These are phyloP conservation scores for Geotrichum reessii DNA, from an alignment of 1,139 yeast species.

Conservation along the genomic window DNA sequence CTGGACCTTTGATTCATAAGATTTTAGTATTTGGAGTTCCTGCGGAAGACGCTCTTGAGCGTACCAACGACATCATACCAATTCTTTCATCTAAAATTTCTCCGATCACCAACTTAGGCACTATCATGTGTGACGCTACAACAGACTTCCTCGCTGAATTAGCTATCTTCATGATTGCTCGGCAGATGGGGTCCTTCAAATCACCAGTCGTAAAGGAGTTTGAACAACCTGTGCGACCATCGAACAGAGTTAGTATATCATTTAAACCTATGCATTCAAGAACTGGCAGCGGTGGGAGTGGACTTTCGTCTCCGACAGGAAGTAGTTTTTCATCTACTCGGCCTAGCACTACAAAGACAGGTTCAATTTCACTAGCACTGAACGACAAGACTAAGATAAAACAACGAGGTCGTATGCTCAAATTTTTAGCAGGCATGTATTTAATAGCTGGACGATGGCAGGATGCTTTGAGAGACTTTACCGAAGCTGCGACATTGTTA, in stretches of 20 bases:
- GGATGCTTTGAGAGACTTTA: slow-evolving; percentile 65
- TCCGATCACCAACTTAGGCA: slow-evolving; percentile 48
- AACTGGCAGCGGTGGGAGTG: slow-evolving; percentile 10
- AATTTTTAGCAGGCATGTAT: slow-evolving; percentile 69
- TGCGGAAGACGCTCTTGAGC: slow-evolving; percentile 26
- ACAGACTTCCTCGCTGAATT: slow-evolving; percentile 57
- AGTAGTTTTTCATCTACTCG: slow-evolving; percentile 7
- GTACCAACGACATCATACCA: slow-evolving; percentile 31
- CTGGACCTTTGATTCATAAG: slow-evolving; percentile 60
- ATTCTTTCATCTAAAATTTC: slow-evolving; percentile 31
- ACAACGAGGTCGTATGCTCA: slow-evolving; percentile 66
- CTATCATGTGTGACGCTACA: slow-evolving; percentile 68
- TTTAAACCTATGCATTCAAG: slow-evolving; percentile 11
- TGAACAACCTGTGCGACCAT: slow-evolving; percentile 21
- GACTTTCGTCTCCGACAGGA: slow-evolving; percentile 12
- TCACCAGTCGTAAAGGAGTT: slow-evolving; percentile 34
- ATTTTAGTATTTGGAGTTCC: slow-evolving; percentile 57
- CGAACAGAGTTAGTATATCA: slow-evolving; percentile 9
- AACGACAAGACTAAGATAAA: slow-evolving; percentile 51
- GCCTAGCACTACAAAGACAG: slow-evolving; percentile 24
- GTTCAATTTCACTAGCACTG: slow-evolving; percentile 36
- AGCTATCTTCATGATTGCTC: slow-evolving; percentile 52
- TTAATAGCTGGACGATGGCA: slow-evolving; percentile 71
- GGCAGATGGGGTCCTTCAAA: slow-evolving; percentile 35
- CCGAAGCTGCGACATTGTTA: slow-evolving; percentile 61